Percentiles rank a stretch among this genome's conserved stretches.
Evolutionary conservation across 352 stramenopile species (phyloP).

Genomic region (Globisporangium nagaii): DNA sequence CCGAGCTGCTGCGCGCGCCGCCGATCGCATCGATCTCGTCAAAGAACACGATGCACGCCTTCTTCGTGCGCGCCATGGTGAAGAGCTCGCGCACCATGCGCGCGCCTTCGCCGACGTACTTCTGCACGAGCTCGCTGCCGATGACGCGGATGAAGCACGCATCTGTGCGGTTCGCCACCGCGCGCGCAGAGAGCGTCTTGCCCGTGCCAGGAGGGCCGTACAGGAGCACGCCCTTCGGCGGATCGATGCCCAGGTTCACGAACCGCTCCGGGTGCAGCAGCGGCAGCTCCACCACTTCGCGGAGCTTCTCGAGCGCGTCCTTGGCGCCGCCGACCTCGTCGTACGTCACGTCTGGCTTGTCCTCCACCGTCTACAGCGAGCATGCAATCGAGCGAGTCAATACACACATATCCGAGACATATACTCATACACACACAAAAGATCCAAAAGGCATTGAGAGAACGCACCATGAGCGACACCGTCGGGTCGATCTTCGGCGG

Average conservation of each 20-base stretch:
- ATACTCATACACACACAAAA: neutral
- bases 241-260: conserved; percentile 98
- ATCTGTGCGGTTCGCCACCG: conserved; percentile 98
- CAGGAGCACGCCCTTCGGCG: conserved; percentile 98
- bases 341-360: conserved; percentile 99
- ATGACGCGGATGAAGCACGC: conserved; percentile 99
- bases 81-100: conserved; percentile 99
- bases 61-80: conserved; percentile 98
- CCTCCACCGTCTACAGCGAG: conserved; percentile 95
- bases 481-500: conserved; percentile 99
- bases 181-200: conserved; percentile 96
- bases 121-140: conserved; percentile 98
- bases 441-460: too few species aligned
- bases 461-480: conserved; percentile 77
- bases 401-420: conserved; percentile 1
- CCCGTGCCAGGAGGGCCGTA: conserved; percentile 97
- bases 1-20: conserved; percentile 76
- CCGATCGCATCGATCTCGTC: conserved; percentile 99
- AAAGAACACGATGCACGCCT: conserved; percentile 99
- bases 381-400: conserved; percentile 17
- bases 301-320: conserved; percentile 97
- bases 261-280: conserved; percentile 98
- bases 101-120: conserved; percentile 99
- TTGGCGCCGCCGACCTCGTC: conserved; percentile 99
- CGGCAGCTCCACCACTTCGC: conserved; percentile 98